Evolutionary conservation across 2,329 filamentous ascomycete genomes (phyloP).

Genomic region (Xylariaceae sp.): DNA sequence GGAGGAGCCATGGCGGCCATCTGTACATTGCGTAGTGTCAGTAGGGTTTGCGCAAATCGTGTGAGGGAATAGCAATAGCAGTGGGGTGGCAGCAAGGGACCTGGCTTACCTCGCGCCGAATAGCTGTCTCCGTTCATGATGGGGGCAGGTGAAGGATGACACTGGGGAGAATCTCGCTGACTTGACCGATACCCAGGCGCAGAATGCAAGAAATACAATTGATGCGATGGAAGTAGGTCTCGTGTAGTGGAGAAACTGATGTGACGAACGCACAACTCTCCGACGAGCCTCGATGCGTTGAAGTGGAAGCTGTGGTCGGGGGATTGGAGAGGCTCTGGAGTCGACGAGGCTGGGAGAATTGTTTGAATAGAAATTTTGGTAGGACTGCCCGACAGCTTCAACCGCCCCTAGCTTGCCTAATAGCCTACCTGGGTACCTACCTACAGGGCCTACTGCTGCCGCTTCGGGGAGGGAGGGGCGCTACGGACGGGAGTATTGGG

Average conservation of each 20-base stretch:
- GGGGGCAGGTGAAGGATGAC: slow-evolving; percentile 11
- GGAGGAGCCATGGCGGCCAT: slow-evolving; percentile 51
- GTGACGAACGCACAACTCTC: slow-evolving; percentile 19
- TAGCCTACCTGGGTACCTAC: slow-evolving; percentile 1
- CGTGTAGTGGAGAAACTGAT: slow-evolving; percentile 1
- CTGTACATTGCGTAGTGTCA: slow-evolving; percentile 29
- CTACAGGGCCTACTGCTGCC: slow-evolving; percentile 1
- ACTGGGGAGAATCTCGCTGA: too few species aligned
- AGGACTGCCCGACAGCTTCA: slow-evolving; percentile 16
- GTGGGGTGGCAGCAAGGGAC: slow-evolving; percentile 10
- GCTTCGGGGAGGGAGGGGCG: too few species aligned
- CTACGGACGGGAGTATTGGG: too few species aligned
- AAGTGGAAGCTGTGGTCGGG: too few species aligned
- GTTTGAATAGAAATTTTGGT: slow-evolving; percentile 29
- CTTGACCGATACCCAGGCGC: too few species aligned
- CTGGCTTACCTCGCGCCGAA: slow-evolving; percentile 67
- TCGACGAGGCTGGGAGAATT: slow-evolving; percentile 33
- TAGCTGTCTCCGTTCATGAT: slow-evolving; percentile 86
- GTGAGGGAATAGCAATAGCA: slow-evolving; percentile 2
- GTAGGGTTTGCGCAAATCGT: slow-evolving; percentile 15
- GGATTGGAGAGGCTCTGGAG: slow-evolving; percentile 15
- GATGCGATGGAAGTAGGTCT: slow-evolving; percentile 4
- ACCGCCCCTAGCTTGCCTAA: too few species aligned
- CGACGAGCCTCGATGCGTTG: slow-evolving; percentile 25
- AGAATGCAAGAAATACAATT: not conserved